Evolutionary conservation across 164 flowering plant genomes (phyloP).

Genomic region (Nymphaea colorata): DNA sequence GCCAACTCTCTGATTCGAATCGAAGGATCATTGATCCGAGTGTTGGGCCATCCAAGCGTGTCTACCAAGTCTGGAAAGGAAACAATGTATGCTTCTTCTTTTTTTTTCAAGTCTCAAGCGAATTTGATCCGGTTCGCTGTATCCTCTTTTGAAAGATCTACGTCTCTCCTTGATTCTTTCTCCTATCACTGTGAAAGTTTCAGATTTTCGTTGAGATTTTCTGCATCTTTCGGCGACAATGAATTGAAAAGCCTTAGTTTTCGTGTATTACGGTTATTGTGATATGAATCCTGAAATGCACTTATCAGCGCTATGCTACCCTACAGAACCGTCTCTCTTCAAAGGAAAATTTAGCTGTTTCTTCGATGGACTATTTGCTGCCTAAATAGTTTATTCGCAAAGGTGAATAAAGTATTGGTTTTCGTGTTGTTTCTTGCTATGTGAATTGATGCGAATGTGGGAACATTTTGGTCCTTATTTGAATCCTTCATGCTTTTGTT

Average conservation of each 20-base stretch:
- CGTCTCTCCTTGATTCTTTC: no score
- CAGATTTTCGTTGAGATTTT: background rate
- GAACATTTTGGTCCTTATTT: no score
- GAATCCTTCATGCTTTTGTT: no score
- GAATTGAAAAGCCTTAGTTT: background rate
- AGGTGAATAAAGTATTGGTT: background rate
- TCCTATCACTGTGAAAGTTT: no score
- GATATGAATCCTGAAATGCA: background rate
- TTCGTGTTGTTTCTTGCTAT: background rate
- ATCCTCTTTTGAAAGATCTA: no score
- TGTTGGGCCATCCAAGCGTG: conserved; percentile 7
- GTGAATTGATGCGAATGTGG: background rate
- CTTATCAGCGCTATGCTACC: no score
- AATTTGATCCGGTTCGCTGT: no score
- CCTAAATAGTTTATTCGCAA: no score
- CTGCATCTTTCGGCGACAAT: background rate
- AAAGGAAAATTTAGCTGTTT: background rate
- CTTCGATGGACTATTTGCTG: background rate
- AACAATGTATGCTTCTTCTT: conserved; percentile 16
- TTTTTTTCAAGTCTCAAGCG: background rate
- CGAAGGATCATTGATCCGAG: conserved; percentile 13
- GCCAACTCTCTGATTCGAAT: conserved; percentile 18
- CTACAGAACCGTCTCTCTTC: background rate
- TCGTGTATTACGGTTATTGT: background rate
- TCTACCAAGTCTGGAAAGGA: conserved; percentile 31